These are phyloP conservation scores for Phycomyces nitens DNA, from an alignment of 192 early-diverging fungal species.

Conservation along the genomic window DNA sequence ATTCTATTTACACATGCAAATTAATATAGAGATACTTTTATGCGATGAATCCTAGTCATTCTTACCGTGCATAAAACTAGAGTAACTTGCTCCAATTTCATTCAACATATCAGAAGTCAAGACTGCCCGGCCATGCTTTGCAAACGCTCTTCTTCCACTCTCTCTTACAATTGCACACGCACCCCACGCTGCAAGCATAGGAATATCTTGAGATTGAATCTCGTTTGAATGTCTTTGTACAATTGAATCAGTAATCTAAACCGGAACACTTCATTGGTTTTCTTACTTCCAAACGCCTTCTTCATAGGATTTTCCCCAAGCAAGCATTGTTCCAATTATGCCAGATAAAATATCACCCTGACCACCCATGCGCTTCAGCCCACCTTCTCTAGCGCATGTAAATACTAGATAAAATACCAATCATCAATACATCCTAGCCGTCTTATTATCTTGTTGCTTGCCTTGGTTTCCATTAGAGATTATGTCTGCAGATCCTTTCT, in stretches of 20 bases:
- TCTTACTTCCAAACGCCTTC: conserved; percentile 55
- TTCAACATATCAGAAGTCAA: conserved; percentile 61
- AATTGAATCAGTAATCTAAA: conserved; percentile 9
- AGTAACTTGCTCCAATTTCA: conserved; percentile 47
- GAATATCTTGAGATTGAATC: conserved; percentile 34
- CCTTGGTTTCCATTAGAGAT: conserved; percentile 71
- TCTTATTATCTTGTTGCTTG: conserved; percentile 27
- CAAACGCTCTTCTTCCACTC: conserved; percentile 54
- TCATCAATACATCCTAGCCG: conserved; percentile 1
- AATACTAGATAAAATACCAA: conserved; percentile 42
- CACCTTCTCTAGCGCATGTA: conserved; percentile 61
- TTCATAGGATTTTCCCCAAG: conserved; percentile 75
- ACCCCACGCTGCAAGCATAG: conserved; percentile 67
- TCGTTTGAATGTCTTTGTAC: conserved; percentile 31
- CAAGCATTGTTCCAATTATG: conserved; percentile 76
- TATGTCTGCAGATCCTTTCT: conserved; percentile 73
- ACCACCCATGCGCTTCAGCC: conserved; percentile 86
- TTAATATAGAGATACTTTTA: not conserved
- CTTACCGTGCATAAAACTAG: conserved; percentile 8
- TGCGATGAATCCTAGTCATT: not conserved
- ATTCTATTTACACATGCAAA: not conserved
- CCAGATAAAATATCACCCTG: conserved; percentile 95
- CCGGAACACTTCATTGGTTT: not conserved
- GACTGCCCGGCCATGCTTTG: conserved; percentile 56
- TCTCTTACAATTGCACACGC: conserved; percentile 54